phyloP scores from a whole-genome alignment of 768 basidiomycete species.

The Russula olivacea region DNA sequence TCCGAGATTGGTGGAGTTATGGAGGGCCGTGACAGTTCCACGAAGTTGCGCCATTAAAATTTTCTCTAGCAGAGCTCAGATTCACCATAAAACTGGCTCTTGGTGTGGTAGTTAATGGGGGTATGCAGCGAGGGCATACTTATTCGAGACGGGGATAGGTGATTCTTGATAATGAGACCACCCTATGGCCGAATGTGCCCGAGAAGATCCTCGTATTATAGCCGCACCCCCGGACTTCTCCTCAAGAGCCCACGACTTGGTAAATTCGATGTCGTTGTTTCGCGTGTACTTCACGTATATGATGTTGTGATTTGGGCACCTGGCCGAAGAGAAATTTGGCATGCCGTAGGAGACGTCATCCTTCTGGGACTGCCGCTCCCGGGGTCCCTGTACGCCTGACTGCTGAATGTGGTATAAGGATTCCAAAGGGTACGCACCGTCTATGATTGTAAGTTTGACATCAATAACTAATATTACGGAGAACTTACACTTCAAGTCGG shows the following conservation, averaged over 20 bases:
- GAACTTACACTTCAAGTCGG: background rate
- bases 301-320: background rate
- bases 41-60: background rate
- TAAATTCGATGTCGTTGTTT: too few species aligned
- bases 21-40: background rate
- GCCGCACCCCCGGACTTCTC: background rate
- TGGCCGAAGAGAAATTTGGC: background rate
- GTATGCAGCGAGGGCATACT: background rate
- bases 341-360: background rate
- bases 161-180: too few species aligned
- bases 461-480: background rate
- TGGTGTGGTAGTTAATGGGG: background rate
- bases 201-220: background rate
- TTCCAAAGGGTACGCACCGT: background rate
- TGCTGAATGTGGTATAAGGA: too few species aligned
- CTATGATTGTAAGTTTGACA: too few species aligned
- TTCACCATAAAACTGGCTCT: background rate
- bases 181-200: background rate
- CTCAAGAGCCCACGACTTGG: background rate
- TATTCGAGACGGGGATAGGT: background rate
- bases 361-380: background rate
- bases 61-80: background rate
- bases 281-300: background rate
- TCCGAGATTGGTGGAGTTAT: background rate
- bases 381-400: too few species aligned